Conservation (phyloP, 2,329 filamentous ascomycete genomes). For the Fusarium siculi region DNA sequence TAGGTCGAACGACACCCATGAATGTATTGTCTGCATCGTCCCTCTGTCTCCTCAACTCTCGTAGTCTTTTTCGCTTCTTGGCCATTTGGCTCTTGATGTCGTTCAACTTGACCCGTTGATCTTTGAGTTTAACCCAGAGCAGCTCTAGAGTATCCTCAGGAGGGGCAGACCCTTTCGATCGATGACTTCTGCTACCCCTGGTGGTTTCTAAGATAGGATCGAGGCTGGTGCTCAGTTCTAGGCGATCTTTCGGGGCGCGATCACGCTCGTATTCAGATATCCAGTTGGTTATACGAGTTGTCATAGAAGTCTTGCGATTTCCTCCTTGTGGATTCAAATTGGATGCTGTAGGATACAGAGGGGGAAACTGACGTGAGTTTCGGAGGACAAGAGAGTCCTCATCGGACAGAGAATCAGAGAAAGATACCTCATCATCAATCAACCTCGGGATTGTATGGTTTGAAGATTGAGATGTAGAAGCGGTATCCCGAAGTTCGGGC, state of each 20-base stretch:
- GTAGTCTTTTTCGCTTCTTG: slow-evolving; percentile 46
- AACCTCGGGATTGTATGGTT: slow-evolving; percentile 40
- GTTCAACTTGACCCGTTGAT: slow-evolving; percentile 45
- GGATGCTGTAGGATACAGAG: slow-evolving; percentile 45
- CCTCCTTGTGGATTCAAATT: slow-evolving; percentile 31
- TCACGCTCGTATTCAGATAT: slow-evolving; percentile 48
- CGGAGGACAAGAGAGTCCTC: slow-evolving; percentile 45
- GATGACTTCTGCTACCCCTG: slow-evolving; percentile 24
- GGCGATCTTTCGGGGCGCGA: slow-evolving; percentile 36
- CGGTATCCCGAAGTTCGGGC: slow-evolving; percentile 2
- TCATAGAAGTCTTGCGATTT: slow-evolving; percentile 44
- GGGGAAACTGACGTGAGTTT: slow-evolving; percentile 48
- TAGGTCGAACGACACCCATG: slow-evolving; percentile 52
- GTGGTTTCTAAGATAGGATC: slow-evolving; percentile 11
- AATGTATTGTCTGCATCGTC: slow-evolving; percentile 54
- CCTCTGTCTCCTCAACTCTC: slow-evolving; percentile 46
- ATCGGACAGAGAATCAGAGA: slow-evolving; percentile 42
- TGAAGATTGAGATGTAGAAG: slow-evolving; percentile 35
- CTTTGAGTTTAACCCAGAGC: slow-evolving; percentile 51
- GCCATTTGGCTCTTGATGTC: slow-evolving; percentile 49
- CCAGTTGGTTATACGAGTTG: slow-evolving; percentile 49
- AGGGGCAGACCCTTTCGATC: slow-evolving; percentile 27
- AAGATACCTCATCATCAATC: slow-evolving; percentile 31
- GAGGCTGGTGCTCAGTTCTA: slow-evolving; percentile 8
- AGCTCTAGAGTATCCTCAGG: slow-evolving; percentile 48